Conservation (phyloP, 2,329 filamentous ascomycete genomes). For the Cryphonectria carpinicola region DNA sequence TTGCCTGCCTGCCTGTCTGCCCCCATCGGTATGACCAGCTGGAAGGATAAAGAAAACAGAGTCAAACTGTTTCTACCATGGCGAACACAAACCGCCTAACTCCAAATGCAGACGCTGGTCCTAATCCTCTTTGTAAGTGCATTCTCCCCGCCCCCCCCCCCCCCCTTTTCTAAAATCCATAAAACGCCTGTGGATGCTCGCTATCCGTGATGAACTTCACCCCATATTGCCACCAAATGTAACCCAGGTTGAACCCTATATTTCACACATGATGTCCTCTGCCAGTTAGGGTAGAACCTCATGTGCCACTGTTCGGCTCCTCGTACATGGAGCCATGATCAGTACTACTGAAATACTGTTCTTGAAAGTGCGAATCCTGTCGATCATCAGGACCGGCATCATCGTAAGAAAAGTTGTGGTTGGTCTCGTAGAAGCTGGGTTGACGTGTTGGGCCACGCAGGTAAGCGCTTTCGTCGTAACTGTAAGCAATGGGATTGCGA, state of each 20-base stretch:
- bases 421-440: neutral
- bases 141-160: no score
- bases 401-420: neutral
- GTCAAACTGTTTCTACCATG: neutral
- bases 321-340: neutral
- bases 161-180: neutral
- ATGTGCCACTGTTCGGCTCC: slow-evolving; percentile 1
- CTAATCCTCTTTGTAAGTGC: neutral
- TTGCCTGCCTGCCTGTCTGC: neutral
- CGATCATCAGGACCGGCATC: neutral
- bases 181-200: slow-evolving; percentile 13
- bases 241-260: neutral
- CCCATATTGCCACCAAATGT: neutral
- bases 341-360: neutral
- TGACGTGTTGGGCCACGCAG: neutral
- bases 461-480: slow-evolving; percentile 31
- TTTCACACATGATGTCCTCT: no score
- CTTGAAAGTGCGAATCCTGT: neutral
- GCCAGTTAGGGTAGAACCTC: no score
- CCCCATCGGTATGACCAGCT: neutral
- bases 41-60: neutral
- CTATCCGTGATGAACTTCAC: neutral
- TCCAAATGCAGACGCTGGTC: slow-evolving; percentile 17
- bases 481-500: slow-evolving; percentile 38
- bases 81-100: slow-evolving; percentile 1